Evolutionary conservation across 75 land plant genomes (phyloP), one percentile per base, ranked within the genome.

Genomic region (Adiantum capillusveneris): DNA sequence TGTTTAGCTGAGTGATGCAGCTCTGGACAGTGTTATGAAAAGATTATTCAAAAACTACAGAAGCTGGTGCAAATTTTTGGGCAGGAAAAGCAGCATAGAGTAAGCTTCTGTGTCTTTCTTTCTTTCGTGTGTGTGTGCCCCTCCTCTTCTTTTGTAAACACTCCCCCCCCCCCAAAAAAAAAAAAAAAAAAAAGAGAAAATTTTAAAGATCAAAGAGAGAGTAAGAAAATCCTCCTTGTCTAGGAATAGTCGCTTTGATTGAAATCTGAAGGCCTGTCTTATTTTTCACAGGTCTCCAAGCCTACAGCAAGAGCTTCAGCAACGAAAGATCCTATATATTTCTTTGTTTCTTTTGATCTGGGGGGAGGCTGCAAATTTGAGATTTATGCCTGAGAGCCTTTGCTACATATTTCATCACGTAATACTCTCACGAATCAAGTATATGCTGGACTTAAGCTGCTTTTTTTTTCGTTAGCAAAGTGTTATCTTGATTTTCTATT

Each of bases 301-400:
- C 30, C 82, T 89, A 36, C 84, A 85, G 42, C 90, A 93, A 50
- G 96, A 89, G 52, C 73, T 81, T 30, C 96, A 90, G 49, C 98
- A 89, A 59, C 69, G 90, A 0, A 85, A 83, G 62, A 64, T 93
- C 18, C 54, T 93, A 24, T 93, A 88, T 59, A 86, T 89, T 81
- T 90, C 87, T 12, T 72, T 93, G 17, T 89, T 82, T 75, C 85
- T 93, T 68, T 83, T 93, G 41, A 86, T 93, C 22, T 93, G 98
- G 98, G 98, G 98, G 20, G 98, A 93, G 57, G 96, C 98, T 62
- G 96, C 98, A 60, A 93, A 93, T 64, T 66, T 93, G 52, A 74
- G 98, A 53, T 93, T 93, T 63, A 89, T 93, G 98, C 98, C 98
- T 0, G 98, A 93, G 65, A 90, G 98, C 68, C 87, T 93, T 13